These are phyloP conservation scores for Populus trichocarpa DNA, from an alignment of 441 rosid genomes.

Conservation along the genomic window DNA sequence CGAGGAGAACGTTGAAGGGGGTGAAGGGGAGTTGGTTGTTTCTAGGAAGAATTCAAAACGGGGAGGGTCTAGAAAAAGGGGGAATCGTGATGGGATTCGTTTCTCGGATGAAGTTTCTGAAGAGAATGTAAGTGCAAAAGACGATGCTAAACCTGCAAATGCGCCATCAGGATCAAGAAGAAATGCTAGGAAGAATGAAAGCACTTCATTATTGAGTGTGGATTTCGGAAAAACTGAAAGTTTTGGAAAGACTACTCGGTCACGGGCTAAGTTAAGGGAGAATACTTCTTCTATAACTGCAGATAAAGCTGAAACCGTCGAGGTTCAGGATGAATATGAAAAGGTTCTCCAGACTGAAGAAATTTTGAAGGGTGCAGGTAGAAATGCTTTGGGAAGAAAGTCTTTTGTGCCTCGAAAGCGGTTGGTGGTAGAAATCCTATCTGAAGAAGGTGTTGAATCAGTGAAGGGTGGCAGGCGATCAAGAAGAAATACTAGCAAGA, in stretches of 20 bases:
- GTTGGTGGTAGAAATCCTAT: background rate
- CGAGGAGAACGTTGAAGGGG: background rate
- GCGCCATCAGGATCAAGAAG: background rate
- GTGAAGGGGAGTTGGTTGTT: background rate
- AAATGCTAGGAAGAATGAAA: background rate
- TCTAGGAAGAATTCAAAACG: background rate
- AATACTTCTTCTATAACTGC: background rate
- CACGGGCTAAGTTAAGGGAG: background rate
- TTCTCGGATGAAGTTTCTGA: background rate
- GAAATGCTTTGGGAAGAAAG: background rate
- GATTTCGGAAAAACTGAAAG: background rate
- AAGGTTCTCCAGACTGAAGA: background rate
- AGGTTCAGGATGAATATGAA: background rate
- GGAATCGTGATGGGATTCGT: background rate
- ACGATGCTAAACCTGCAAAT: background rate
- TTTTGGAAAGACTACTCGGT: background rate
- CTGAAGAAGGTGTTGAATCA: background rate
- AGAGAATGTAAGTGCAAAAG: background rate
- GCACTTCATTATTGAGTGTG: background rate
- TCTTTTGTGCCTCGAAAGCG: background rate
- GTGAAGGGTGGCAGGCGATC: background rate
- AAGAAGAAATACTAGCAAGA: background rate
- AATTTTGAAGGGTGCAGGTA: background rate
- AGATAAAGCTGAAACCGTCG: background rate
- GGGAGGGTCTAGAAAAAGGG: background rate